Conservation (phyloP, 2,329 filamentous ascomycete species). For the Chaetomium strumarium region DNA sequence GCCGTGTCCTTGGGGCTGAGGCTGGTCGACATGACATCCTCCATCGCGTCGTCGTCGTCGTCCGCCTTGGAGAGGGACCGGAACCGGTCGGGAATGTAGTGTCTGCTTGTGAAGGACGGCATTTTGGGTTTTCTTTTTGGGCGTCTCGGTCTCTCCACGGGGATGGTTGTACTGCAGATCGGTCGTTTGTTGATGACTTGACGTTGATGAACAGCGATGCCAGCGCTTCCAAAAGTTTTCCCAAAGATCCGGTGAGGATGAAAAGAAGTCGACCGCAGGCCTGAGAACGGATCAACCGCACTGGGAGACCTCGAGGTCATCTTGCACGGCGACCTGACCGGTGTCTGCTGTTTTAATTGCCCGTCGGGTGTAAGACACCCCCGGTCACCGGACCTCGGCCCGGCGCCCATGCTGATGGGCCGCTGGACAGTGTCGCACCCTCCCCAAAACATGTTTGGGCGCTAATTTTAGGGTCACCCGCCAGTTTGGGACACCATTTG, state of each 20-base stretch:
- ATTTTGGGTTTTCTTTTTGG: constrained; percentile 3
- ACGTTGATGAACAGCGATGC: neutral
- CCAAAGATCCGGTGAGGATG: neutral
- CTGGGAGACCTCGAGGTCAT: constrained; percentile 10
- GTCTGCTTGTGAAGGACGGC: constrained; percentile 13
- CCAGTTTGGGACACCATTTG: constrained; percentile 12
- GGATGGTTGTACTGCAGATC: too few relatives aligned
- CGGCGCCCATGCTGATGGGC: constrained; percentile 7
- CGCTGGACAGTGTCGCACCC: neutral
- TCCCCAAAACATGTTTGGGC: constrained; percentile 14
- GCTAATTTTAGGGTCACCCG: constrained; percentile 22
- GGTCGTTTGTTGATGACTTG: too few relatives aligned
- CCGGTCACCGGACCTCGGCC: constrained; percentile 12
- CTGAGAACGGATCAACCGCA: constrained; percentile 8
- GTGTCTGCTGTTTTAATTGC: constrained; percentile 7
- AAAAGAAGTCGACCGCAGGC: neutral
- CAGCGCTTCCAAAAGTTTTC: neutral
- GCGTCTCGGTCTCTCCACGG: neutral
- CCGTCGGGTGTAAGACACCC: constrained; percentile 4
- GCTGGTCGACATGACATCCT: constrained; percentile 8
- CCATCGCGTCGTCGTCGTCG: constrained; percentile 13
- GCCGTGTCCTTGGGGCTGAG: neutral
- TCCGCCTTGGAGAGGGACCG: neutral
- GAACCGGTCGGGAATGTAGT: constrained; percentile 8
- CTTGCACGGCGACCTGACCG: constrained; percentile 12